These are phyloP conservation scores for Penicillium thymicola DNA, from an alignment of 2,329 filamentous ascomycete species.

Conservation along the genomic window DNA sequence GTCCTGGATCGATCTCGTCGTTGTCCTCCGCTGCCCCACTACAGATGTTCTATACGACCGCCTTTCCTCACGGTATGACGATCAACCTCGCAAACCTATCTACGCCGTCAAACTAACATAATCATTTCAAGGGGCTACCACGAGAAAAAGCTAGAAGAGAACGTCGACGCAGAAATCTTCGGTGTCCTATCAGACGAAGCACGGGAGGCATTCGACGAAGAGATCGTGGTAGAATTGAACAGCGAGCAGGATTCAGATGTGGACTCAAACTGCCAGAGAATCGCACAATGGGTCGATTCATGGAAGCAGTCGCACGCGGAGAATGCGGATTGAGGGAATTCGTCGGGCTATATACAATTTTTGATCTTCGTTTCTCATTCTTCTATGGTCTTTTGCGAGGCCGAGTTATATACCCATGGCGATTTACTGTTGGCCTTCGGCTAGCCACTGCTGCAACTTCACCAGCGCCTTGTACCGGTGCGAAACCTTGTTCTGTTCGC, in stretches of 20 bases:
- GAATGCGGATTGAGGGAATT: slow-evolving; percentile 24
- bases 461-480: slow-evolving; percentile 84
- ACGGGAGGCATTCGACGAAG: slow-evolving; percentile 75
- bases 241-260: slow-evolving; percentile 83
- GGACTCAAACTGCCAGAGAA: slow-evolving; percentile 80
- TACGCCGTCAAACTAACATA: background rate
- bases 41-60: slow-evolving; percentile 81
- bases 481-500: slow-evolving; percentile 72
- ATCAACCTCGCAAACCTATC: background rate
- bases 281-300: slow-evolving; percentile 74
- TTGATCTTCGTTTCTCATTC: slow-evolving; percentile 8
- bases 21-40: slow-evolving; percentile 76
- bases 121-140: slow-evolving; percentile 64
- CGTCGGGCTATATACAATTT: background rate
- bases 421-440: slow-evolving; percentile 36
- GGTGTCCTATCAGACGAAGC: slow-evolving; percentile 90
- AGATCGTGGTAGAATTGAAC: slow-evolving; percentile 82
- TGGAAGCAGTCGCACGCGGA: slow-evolving; percentile 63
- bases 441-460: slow-evolving; percentile 81
- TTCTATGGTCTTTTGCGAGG: slow-evolving; percentile 7
- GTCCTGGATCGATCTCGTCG: slow-evolving; percentile 91
- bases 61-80: slow-evolving; percentile 63
- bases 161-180: slow-evolving; percentile 97
- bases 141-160: slow-evolving; percentile 88
- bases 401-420: slow-evolving; percentile 15